Base-by-base conservation (phyloP, 164 flowering plant species). In the Paratinospora sagittata region DNA sequence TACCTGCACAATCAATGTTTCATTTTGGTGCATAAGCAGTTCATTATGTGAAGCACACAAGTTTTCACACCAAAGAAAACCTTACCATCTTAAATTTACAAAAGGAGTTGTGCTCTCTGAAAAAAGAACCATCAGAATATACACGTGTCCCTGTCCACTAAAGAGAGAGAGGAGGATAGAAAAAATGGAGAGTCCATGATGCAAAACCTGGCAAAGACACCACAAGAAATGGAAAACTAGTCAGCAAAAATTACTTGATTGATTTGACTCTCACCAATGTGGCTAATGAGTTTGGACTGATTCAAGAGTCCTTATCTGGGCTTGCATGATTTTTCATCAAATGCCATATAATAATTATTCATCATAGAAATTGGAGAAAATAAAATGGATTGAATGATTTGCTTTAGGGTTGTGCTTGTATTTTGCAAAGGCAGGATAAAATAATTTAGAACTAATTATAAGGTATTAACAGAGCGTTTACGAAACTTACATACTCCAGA, bases 101-200 rank as follows among this genome's bases (percentile, higher is more conserved):
- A 83, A 86, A 0, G 97, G 97, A 57, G 97, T 91, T 21, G 97
- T 91, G 77, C 45, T 68, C 81, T 91, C 97, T 10, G 97, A 65
- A 74, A 88, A 82, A 36, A 91, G 88, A 85, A 87, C 95, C 88
- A 91, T 81, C 14, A 86, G 71, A 75, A 86, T 86, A 81, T 91
- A 91, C 7, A 88, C 16, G 66, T 85, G 93, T 30, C 75, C 90
- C 76, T 86, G 81, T 64, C 97, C 90, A 70, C 87, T 89, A 41
- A 80, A 24, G 43, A 89, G 84, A 24, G 95, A 73, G 26, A 78
- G 90, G 67, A 82, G 11, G 67, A 91, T 82, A 1, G 93, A 80
- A 74, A 79, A 78, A 87, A 90, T 72, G 24, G 97, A 89, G 66
- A 91, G 85, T 17, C 79, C 84, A 77, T 91, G 97, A 81, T 90